Evolutionary conservation across 495 filamentous ascomycete species (phyloP), one percentile per base, ranked within the genome.

Genomic region (Mycothermus thermophilus): DNA sequence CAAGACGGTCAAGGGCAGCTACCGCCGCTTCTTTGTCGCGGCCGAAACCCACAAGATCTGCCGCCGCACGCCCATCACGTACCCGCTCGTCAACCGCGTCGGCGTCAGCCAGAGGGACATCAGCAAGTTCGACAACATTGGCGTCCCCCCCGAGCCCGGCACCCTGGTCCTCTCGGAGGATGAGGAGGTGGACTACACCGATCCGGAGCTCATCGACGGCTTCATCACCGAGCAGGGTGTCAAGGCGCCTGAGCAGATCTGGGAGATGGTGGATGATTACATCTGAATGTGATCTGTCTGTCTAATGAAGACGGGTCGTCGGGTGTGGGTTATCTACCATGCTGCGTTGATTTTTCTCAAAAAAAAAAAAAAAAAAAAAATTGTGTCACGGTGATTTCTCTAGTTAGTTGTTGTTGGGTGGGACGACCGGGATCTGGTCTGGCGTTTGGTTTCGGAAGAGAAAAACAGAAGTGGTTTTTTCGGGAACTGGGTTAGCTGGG

Each of bases 41-140:
- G 83, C 83, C 4, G 90, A 97, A 57, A 93, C 83, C 44, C 88
- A 97, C 62, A 97, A 93, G 58, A 22, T 61, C 34, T 52, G 50
- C 36, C 51, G 47, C 15, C 54, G 54, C 33, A 47, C 44, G 3
- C 39, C 50, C 1, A 42, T 47, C 6, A 30, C 36, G 10, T 33
- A 53, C 14, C 52, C 52, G 1, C 47, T 48, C 27, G 43, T 51
- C 16, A 29, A 37, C 14, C 34, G 48, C 10, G 34, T 53, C 11
- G 48, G 44, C 16, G 73, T 88, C 33, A 69, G 79, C 42, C 82
- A 87, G 45, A 71, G 70, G 32, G 74, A 87, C 13, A 69, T 90
- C 30, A 37, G 34, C 39, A 45, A 72, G 77, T 34, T 90, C 83
- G 60, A 64, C 58, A 52, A 72, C 18, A 52, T 70, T 2, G 63